A percentile compares a stretch with the other conserved stretches of the same genome.
Conservation (phyloP, 2,329 filamentous ascomycete genomes). For the Aspergillus neotritici region DNA sequence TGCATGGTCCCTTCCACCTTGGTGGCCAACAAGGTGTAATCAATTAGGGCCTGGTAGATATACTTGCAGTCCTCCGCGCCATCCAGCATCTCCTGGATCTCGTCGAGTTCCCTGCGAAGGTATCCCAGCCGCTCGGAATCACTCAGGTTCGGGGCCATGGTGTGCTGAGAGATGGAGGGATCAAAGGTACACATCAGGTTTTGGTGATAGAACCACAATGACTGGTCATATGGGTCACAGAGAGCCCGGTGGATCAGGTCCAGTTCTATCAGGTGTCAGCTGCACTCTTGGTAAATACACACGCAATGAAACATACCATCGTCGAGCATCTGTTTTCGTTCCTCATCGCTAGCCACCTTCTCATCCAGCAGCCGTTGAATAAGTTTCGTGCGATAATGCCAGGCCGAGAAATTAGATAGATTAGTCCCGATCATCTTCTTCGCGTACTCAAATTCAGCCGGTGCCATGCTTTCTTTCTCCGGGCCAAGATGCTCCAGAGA, state of each 20-base stretch:
- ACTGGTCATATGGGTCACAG: slow-evolving; percentile 90
- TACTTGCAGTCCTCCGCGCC: slow-evolving; percentile 72
- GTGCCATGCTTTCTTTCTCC: slow-evolving; percentile 56
- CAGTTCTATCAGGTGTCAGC: slow-evolving; percentile 53
- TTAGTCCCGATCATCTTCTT: slow-evolving; percentile 79
- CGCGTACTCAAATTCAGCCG: slow-evolving; percentile 83
- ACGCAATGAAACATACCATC: slow-evolving; percentile 46
- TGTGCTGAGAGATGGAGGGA: slow-evolving; percentile 45
- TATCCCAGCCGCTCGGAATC: slow-evolving; percentile 59
- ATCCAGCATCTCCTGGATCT: slow-evolving; percentile 61
- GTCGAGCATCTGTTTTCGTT: slow-evolving; percentile 65
- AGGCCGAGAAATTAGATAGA: slow-evolving; percentile 93
- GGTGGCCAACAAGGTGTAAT: slow-evolving; percentile 61
- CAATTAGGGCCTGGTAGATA: slow-evolving; percentile 80
- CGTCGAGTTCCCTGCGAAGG: slow-evolving; percentile 64
- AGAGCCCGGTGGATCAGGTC: slow-evolving; percentile 69
- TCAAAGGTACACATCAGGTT: slow-evolving; percentile 69
- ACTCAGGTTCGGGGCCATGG: slow-evolving; percentile 61
- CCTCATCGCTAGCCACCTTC: slow-evolving; percentile 56
- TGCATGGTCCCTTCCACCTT: slow-evolving; percentile 45
- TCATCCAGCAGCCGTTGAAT: slow-evolving; percentile 72
- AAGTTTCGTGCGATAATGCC: slow-evolving; percentile 84
- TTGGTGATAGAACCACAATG: slow-evolving; percentile 94
- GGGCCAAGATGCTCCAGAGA: slow-evolving; percentile 59
- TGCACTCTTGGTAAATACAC: background rate